Evolutionary conservation across 495 filamentous ascomycete genomes (phyloP), one percentile per base, ranked within the genome.

Genomic region (Daldinia decipiens): DNA sequence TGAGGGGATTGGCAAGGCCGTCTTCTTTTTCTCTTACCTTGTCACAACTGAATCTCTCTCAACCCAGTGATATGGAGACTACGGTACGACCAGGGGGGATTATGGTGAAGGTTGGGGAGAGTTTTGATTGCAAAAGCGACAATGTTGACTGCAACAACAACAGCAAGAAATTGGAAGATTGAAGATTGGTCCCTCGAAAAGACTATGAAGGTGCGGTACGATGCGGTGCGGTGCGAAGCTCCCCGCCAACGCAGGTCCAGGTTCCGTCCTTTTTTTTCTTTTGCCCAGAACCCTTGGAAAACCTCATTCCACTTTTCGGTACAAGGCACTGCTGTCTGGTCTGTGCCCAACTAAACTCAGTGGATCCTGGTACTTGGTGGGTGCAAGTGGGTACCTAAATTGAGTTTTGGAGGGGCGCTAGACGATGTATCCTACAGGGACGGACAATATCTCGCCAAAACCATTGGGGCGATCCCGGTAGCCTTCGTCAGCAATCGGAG

Each of bases 21-120:
- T 24, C 19, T 53, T 66, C 31, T 55, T 51, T 47, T 61, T 32
- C 47, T 66, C 70, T 70, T 69, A 73, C 73, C 73, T 75, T 39
- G 66, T 59, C 39, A 52, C 75, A 70, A 66, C 70, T 70, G 65
- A 68, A 62, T 68, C 26, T 62, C 52, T 75, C 60, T 72, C 71
- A 56, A 71, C 34, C 17, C 58, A 27, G 65, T 68, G 39, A 39
- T 57, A 58, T 68, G 47, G 53, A 77, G 52, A 38, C 68, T 68
- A 72, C 70, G 59, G 71, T 71, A 39, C 51, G 29, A 36, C n/a
- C 27, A 70, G 24, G 21, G 39, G 39, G 24, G 6, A 59, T 52
- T 19, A 59, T 66, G 36, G 34, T 6, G 31, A 61, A 55, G 59
- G 26, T 32, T 66, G 34, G 17, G 60, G 36, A 21, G 58, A 53